Percentiles rank a stretch among this genome's conserved stretches.
Evolutionary conservation across 164 flowering plant species (phyloP).

Genomic region (Warburgia ugandensis): DNA sequence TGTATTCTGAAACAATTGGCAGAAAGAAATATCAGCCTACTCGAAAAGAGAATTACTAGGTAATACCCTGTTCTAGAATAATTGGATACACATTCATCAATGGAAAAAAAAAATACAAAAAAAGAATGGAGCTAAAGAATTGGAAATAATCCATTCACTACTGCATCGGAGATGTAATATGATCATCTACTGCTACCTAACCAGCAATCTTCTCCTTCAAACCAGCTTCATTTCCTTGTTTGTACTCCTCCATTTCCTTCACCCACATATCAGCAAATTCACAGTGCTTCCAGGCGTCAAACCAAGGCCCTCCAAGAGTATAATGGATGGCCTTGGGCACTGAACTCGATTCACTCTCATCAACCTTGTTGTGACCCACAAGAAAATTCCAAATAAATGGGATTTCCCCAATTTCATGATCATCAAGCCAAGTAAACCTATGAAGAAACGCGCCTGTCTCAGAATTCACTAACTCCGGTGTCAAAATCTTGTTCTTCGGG

Average conservation of each 20-base stretch:
- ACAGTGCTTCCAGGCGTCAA: slow-evolving; percentile 81
- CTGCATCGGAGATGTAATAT: neutral
- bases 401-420: slow-evolving; percentile 73
- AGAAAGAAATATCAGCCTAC: too few species aligned
- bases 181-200: neutral
- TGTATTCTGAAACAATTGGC: too few species aligned
- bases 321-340: slow-evolving; percentile 84
- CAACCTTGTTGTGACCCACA: slow-evolving; percentile 84
- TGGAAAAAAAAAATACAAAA: neutral
- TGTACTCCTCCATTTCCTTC: slow-evolving; percentile 51
- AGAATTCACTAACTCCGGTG: slow-evolving; percentile 69
- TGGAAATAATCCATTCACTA: neutral
- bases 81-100: neutral
- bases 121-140: neutral
- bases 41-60: too few species aligned
- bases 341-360: slow-evolving; percentile 45
- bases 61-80: too few species aligned
- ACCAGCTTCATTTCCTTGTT: slow-evolving; percentile 11
- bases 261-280: slow-evolving; percentile 87
- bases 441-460: slow-evolving; percentile 85
- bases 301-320: slow-evolving; percentile 96
- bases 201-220: slow-evolving; percentile 1
- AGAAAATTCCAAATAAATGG: slow-evolving; percentile 94
- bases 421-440: slow-evolving; percentile 88
- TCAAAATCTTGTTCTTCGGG: slow-evolving; percentile 58